Evolutionary conservation across 805 yeast genomes (phyloP), one percentile per base, ranked within the genome.

Genomic region (Zygotorulaspora chibaensis): DNA sequence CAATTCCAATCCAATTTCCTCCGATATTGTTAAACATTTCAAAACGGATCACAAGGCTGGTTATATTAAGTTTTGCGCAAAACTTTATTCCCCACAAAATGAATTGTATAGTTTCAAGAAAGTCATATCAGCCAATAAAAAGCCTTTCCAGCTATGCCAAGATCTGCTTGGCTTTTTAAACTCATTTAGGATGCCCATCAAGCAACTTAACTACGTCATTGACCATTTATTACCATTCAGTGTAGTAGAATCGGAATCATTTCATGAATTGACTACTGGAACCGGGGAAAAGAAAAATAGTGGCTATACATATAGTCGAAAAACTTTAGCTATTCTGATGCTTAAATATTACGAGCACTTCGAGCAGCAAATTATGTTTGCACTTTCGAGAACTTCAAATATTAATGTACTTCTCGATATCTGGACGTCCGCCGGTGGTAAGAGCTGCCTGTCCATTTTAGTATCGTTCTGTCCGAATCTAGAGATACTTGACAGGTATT

Each of bases 331-430:
- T 13, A 35, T 35, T 12, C 35, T 27, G 3, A 42, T 42, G 27
- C 13, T 3, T 11, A 25, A 25, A 17, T 35, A 35, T 15, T 29
- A 42, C n/a, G 34, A 42, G 35, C 28, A 42, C 5, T 25, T 25
- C 34, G 40, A 42, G 25, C 26, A 25, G 26, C 45, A 35, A 31
- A 13, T 35, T 33, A 34, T 10, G 40, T 35, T 42, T 13, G 18
- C 40, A 3, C 34, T 42, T n/a, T 27, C 37, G 13, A 35, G 41
- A 18, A 42, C 41, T 25, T 35, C 45, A 42, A 42, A 42, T 16
- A 28, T 42, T 18, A 35, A 42, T 16, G 27, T 42, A 12, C 13
- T 42, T 18, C 34, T 42, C 13, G 45, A 35, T 42, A 42, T 35
- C 29, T 42, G 45, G 30, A 34, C 30, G 12, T 41, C 38, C 17